These are phyloP conservation scores for Xylariaceae sp. DNA, from an alignment of 2,329 filamentous ascomycete genomes.

Conservation along the genomic window DNA sequence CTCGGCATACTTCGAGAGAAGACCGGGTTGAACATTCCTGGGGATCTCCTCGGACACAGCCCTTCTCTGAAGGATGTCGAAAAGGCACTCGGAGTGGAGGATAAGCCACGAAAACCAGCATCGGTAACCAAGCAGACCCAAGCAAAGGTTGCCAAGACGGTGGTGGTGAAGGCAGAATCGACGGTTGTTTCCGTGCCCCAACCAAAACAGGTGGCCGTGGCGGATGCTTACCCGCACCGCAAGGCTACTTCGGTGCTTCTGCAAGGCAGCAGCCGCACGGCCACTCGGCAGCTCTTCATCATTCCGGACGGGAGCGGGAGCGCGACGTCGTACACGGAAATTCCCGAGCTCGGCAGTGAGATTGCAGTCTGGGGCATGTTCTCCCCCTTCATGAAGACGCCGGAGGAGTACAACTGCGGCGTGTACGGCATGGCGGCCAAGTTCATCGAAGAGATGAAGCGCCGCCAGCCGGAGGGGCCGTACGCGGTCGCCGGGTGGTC, in stretches of 20 bases:
- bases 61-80: constrained; percentile 61
- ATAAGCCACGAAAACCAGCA: constrained; percentile 34
- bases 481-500: constrained; percentile 70
- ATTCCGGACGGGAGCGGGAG: constrained; percentile 52
- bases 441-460: constrained; percentile 65
- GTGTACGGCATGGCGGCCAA: constrained; percentile 60
- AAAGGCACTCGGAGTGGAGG: constrained; percentile 52
- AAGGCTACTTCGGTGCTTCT: constrained; percentile 42
- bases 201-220: neutral
- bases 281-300: constrained; percentile 47
- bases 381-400: constrained; percentile 66
- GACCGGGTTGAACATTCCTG: constrained; percentile 48
- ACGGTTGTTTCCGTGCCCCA: constrained; percentile 21
- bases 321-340: constrained; percentile 62
- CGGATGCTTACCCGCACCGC: constrained; percentile 43
- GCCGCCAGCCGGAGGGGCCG: constrained; percentile 62
- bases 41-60: constrained; percentile 57
- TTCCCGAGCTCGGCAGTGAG: constrained; percentile 45
- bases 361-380: constrained; percentile 56
- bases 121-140: constrained; percentile 25
- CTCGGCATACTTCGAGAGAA: constrained; percentile 50
- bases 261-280: constrained; percentile 46
- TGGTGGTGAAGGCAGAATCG: constrained; percentile 39
- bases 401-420: constrained; percentile 59
- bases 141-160: constrained; percentile 26